Conservation (phyloP, 352 stramenopile species). For the Pythium pyrilobum region DNA sequence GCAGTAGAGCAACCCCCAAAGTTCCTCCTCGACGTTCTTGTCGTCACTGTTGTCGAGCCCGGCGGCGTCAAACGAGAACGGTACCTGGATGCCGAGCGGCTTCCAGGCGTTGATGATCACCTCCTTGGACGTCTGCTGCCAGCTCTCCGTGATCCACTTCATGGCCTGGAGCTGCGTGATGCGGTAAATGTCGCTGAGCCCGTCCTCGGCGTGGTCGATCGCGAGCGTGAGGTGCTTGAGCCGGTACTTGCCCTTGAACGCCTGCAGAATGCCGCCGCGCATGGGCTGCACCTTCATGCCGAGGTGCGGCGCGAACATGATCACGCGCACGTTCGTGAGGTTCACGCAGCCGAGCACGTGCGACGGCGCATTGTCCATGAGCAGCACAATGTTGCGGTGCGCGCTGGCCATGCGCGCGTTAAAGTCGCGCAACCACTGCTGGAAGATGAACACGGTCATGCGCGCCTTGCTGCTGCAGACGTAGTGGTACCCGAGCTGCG, state of each 20-base stretch:
- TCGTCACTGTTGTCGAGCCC: conserved; percentile 47
- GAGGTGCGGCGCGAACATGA: conserved; percentile 78
- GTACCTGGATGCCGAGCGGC: conserved; percentile 49
- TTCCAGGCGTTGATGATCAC: conserved; percentile 80
- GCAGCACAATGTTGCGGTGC: conserved; percentile 74
- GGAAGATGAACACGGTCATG: conserved; percentile 88
- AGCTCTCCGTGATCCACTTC: conserved; percentile 81
- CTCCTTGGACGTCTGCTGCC: conserved; percentile 75
- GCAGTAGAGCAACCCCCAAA: conserved; percentile 83
- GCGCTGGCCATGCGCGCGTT: conserved; percentile 83
- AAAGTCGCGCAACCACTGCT: conserved; percentile 84
- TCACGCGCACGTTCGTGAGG: conserved; percentile 83
- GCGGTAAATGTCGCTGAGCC: conserved; percentile 67
- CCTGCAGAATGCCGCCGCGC: conserved; percentile 71
- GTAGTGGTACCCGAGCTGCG: conserved; percentile 84
- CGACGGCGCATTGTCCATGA: conserved; percentile 85
- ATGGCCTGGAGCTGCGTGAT: conserved; percentile 85
- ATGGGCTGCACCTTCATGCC: conserved; percentile 86
- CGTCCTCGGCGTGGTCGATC: conserved; percentile 81
- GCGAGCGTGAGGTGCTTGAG: conserved; percentile 81
- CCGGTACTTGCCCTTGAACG: conserved; percentile 85
- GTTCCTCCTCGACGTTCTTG: conserved; percentile 85
- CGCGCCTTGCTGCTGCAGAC: conserved; percentile 75
- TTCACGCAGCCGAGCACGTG: conserved; percentile 75
- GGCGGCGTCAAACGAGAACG: conserved; percentile 58